Conservation (phyloP, 768 basidiomycete species). For the Cyathus striatus region DNA sequence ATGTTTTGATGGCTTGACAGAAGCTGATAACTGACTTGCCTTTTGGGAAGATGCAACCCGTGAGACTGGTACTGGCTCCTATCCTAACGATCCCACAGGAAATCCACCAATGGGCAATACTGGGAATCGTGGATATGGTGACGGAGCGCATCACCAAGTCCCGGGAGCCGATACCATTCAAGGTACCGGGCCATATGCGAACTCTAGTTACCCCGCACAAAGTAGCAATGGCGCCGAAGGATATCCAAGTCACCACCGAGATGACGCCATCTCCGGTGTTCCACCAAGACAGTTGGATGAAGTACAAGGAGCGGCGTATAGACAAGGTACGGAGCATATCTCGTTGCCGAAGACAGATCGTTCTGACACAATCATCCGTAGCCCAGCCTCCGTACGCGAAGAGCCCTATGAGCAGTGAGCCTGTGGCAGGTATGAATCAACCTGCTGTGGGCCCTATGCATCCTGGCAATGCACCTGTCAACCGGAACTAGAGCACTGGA, state of each 20-base stretch:
- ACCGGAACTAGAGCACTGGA: not conserved
- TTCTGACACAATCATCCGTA: not conserved
- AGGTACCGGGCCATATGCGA: no score
- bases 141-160: no score
- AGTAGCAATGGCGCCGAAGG: not conserved
- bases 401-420: not conserved
- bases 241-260: slow-evolving; percentile 17
- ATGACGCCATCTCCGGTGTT: slow-evolving; percentile 14
- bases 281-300: slow-evolving; percentile 10
- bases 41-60: no score
- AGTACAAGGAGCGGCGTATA: no score
- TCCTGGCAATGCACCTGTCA: not conserved
- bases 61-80: no score
- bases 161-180: no score
- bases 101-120: no score
- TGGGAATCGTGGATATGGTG: no score
- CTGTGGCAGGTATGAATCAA: not conserved
- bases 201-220: not conserved
- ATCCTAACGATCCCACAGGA: no score
- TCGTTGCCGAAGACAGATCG: not conserved
- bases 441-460: not conserved
- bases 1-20: no score
- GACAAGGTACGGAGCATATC: not conserved
- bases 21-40: no score
- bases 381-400: not conserved